Base-by-base conservation (phyloP, 768 basidiomycete genomes). In the Trichaptum fuscoviolaceum region DNA sequence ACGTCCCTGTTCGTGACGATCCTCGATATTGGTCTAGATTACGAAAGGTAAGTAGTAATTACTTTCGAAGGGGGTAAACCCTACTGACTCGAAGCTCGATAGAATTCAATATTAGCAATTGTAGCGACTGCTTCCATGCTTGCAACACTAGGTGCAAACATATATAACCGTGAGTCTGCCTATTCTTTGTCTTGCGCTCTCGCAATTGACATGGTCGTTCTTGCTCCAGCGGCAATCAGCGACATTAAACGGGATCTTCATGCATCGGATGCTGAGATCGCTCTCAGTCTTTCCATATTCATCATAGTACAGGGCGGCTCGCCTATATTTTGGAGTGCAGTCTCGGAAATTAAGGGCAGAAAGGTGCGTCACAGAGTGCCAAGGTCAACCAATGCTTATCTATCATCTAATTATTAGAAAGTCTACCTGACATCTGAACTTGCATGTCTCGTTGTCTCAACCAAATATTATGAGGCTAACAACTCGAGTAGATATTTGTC, bases 291-390 rank as follows among this genome's bases (percentile, higher is more conserved):
- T 17, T 87, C 90, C 0, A 67, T 88, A n/a, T 93, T 91, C 74
- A 90, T 92, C 66, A 76, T 88, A 1, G 70, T 91, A 12, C 92
- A 93, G 74, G 92, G 92, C 2, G 74, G 77, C 12, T 75, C 87
- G 64, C 92, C 92, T 0, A 70, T 91, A 12, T 36, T 88, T 3
- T 92, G 92, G 91, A 84, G 81, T 64, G 83, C 85, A 0, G 76
- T 89, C 26, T 88, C 87, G 65, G 92, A 94, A 75, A 83, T 93
- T 35, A 87, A 85, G 71, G 92, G 92, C 8, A 79, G 92, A 64
- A 92, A 87, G 80, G 87, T 87, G 68, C 24, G 80, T 73, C 30
- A 8, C 65, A 20, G 20, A 23, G 24, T 17, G 20, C 63, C 64
- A 36, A 58, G 12, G 0, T 59, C 25, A 1, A 36, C 26, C 5